Evolutionary conservation across 352 stramenopile species (phyloP).

Genomic region (Blastocystis sp.): DNA sequence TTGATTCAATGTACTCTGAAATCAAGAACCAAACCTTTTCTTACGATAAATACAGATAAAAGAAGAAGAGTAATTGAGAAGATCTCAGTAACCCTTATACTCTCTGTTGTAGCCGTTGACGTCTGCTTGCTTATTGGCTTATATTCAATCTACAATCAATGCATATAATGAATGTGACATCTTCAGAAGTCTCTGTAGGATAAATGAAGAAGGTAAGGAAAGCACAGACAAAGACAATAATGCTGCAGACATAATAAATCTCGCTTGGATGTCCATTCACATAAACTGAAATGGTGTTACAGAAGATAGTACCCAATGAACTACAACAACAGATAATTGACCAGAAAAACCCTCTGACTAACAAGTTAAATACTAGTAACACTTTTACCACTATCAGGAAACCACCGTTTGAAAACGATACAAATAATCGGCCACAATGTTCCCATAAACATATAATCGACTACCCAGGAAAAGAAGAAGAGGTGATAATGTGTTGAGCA

Average conservation of each 20-base stretch:
- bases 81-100: background rate
- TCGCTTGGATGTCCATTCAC: background rate
- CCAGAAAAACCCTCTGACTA: constrained; percentile 39
- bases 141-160: constrained; percentile 8
- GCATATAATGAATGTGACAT: background rate
- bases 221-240: background rate
- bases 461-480: constrained; percentile 17
- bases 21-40: background rate
- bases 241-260: background rate
- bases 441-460: constrained; percentile 43
- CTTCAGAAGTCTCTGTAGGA: background rate
- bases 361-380: background rate
- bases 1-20: constrained; percentile 18
- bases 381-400: constrained; percentile 6
- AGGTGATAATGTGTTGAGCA: background rate
- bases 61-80: constrained; percentile 26
- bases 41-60: background rate
- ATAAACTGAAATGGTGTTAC: background rate
- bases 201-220: background rate
- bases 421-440: constrained; percentile 50
- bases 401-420: constrained; percentile 51
- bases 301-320: constrained; percentile 41
- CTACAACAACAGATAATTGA: constrained; percentile 56
- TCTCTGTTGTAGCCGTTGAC: background rate
- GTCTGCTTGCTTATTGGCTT: background rate